Conservation (phyloP, 2,329 filamentous ascomycete genomes). For the Trichophyton equinum region DNA sequence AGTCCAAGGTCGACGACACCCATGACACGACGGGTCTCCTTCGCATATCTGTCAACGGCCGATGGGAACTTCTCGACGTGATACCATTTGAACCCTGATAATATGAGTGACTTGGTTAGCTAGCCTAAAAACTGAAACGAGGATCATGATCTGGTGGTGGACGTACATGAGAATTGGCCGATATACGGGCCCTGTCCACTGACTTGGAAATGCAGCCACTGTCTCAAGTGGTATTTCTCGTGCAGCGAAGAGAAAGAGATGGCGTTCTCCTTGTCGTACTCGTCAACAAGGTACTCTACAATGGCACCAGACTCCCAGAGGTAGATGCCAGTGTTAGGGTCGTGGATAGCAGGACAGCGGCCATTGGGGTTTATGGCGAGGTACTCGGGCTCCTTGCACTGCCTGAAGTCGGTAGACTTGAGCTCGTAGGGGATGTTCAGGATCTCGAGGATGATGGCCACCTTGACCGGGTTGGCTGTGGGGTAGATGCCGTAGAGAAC, state of each 20-base stretch:
- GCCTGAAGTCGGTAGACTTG: not conserved
- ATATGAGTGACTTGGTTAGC: not conserved
- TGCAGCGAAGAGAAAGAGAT: constrained; percentile 23
- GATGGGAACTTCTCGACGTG: constrained; percentile 33
- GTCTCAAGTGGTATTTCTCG: constrained; percentile 25
- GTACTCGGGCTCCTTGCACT: constrained; percentile 6
- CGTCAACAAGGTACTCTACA: constrained; percentile 28
- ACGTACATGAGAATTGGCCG: constrained; percentile 21
- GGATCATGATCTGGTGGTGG: not conserved
- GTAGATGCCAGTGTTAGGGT: constrained; percentile 28
- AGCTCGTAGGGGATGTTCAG: constrained; percentile 6
- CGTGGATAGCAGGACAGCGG: constrained; percentile 28
- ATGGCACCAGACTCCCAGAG: constrained; percentile 30
- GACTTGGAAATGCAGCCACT: constrained; percentile 33
- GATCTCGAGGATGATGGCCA: constrained; percentile 3
- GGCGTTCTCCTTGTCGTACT: constrained; percentile 32
- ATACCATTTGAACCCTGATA: constrained; percentile 27
- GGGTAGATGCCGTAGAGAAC: constrained; percentile 10
- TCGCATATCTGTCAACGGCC: constrained; percentile 37
- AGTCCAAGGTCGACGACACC: constrained; percentile 32
- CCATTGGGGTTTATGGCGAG: constrained; percentile 33
- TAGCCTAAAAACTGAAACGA: constrained; percentile 8
- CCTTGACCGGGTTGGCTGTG: constrained; percentile 3
- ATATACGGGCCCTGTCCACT: constrained; percentile 36
- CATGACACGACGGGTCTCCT: constrained; percentile 36